These are phyloP conservation scores for Fusarium nanum DNA, from an alignment of 2,329 filamentous ascomycete genomes.

Conservation along the genomic window DNA sequence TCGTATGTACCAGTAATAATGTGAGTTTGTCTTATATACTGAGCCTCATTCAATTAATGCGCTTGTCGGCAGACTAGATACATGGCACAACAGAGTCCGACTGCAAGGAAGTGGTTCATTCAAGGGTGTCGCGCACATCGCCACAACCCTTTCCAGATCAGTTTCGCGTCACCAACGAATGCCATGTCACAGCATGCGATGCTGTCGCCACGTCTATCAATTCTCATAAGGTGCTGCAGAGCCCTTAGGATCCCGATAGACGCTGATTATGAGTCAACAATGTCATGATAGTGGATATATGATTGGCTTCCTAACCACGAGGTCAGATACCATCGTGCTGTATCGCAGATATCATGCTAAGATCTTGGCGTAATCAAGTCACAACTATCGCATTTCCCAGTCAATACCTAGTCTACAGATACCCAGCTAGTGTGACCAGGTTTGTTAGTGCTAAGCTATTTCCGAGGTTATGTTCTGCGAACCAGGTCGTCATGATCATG, in stretches of 20 bases:
- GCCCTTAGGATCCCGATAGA: not conserved
- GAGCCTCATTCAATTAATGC: rapidly evolving
- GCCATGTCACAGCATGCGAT: not conserved
- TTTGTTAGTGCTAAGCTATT: not conserved
- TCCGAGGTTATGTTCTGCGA: not conserved
- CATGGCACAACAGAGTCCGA: not conserved
- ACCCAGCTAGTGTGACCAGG: not conserved
- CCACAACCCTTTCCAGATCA: not conserved
- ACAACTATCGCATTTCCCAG: not conserved
- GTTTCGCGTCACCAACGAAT: not conserved
- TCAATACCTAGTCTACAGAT: not conserved
- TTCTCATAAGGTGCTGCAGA: not conserved
- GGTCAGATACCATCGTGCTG: not conserved
- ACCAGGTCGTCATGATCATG: not conserved
- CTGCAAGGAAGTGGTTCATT: not conserved
- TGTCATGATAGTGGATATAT: not conserved
- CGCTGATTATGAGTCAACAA: not conserved
- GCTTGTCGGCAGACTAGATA: not conserved
- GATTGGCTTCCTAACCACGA: not conserved
- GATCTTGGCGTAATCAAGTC: not conserved
- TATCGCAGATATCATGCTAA: not conserved
- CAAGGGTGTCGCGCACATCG: not conserved
- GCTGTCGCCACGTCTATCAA: not conserved
- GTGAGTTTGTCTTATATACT: not conserved
- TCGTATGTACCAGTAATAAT: not conserved